Conservation (phyloP, 1,284 basidiomycete genomes). For the Puccinia hordei region DNA sequence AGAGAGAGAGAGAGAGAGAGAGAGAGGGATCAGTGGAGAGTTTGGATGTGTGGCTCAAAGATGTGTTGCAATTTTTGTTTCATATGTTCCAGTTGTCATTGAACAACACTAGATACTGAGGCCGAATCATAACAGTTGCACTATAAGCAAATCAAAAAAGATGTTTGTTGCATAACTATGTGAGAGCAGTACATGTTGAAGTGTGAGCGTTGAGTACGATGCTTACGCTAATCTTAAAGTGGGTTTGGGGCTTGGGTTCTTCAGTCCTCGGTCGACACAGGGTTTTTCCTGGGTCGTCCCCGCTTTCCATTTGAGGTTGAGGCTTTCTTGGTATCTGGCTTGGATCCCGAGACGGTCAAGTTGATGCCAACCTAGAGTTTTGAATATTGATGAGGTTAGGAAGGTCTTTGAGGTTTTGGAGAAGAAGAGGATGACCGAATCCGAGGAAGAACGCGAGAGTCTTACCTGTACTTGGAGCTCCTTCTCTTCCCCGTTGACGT, state of each 20-base stretch:
- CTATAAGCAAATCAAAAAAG: neutral
- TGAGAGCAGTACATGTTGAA: neutral
- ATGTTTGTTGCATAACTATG: neutral
- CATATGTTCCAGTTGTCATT: neutral
- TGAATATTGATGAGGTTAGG: too few relatives aligned
- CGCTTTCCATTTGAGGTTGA: neutral
- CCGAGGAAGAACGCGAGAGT: neutral
- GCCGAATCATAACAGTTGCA: neutral
- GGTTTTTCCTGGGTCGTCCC: slow-evolving; percentile 14
- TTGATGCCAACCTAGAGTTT: slow-evolving; percentile 7
- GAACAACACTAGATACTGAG: neutral
- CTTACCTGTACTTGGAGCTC: slow-evolving; percentile 12
- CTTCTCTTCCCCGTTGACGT: slow-evolving; percentile 24
- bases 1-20: too few relatives aligned
- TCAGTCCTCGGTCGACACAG: neutral
- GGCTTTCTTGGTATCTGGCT: slow-evolving; percentile 14
- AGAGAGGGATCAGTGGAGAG: too few relatives aligned
- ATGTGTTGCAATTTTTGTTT: too few relatives aligned
- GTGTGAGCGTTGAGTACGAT: neutral
- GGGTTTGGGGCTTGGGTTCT: neutral
- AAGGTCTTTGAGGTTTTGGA: too few relatives aligned
- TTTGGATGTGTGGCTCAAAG: too few relatives aligned
- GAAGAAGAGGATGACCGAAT: neutral
- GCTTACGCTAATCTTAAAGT: neutral
- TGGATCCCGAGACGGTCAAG: slow-evolving; percentile 26